Conservation (phyloP, 164 flowering plant species). For the Tetrastigma voinierianum region DNA sequence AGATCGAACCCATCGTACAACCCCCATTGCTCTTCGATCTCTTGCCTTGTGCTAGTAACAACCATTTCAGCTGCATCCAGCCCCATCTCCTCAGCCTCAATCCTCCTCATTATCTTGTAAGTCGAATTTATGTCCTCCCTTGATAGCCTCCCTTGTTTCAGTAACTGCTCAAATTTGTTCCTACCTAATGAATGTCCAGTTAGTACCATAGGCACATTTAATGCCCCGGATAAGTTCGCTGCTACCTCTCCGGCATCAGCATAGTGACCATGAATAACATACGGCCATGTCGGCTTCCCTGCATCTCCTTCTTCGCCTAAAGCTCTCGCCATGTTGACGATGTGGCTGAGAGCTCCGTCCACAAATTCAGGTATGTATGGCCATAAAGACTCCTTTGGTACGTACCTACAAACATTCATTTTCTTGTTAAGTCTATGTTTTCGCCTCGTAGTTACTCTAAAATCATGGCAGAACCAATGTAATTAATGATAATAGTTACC, state of each 20-base stretch:
- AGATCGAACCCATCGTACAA: constrained; percentile 82
- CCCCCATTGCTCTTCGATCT: constrained; percentile 94
- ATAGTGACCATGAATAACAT: constrained; percentile 84
- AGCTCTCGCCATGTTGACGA: constrained; percentile 71
- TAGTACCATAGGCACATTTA: constrained; percentile 82
- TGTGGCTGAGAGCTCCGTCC: constrained; percentile 65
- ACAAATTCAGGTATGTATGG: constrained; percentile 80
- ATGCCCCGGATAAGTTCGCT: constrained; percentile 61
- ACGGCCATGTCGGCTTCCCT: constrained; percentile 75
- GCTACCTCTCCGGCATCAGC: constrained; percentile 89
- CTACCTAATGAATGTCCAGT: constrained; percentile 85
- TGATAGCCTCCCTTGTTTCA: constrained; percentile 73
- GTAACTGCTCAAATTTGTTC: constrained; percentile 81
- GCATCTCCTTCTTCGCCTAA: constrained; percentile 57
- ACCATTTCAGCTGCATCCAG: constrained; percentile 87
- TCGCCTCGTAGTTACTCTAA: too few relatives aligned
- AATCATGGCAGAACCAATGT: too few relatives aligned
- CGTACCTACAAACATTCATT: constrained; percentile 38
- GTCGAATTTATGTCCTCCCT: constrained; percentile 71
- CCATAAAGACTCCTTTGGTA: constrained; percentile 80
- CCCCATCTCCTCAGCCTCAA: constrained; percentile 77
- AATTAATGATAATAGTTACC: constrained; percentile 18
- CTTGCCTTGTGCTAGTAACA: constrained; percentile 88
- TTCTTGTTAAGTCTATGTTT: neutral
- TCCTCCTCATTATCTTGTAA: constrained; percentile 77